Evolutionary conservation across 106 monocot species (phyloP), one percentile per base, ranked within the genome.

Genomic region (Apostasia shenzhenica): DNA sequence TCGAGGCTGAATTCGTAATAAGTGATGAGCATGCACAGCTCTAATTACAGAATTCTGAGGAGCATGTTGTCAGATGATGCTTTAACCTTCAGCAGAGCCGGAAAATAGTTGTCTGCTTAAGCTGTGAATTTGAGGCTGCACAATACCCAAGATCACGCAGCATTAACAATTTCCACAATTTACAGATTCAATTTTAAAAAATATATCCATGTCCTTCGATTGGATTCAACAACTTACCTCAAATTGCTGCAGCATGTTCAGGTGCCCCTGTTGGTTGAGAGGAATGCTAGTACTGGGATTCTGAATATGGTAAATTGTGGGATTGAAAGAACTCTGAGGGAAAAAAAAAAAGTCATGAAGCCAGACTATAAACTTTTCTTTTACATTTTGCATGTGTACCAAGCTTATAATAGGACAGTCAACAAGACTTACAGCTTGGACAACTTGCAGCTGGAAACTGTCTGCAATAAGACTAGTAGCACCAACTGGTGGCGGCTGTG

Each of bases 81-180:
- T 37, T 48, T 65, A 65, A 65, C 65, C 65, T 49, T 65, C 65
- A 13, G 64, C 47, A 64, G 65, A 65, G 65, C 65, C 64, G 45
- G 47, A 64, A 48, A 64, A 64, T 14, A 64, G 47, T 64, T 64
- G 64, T 14, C 64, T 64, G 14, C 64, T 64, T 64, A 64, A 64
- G 64, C 64, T 64, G 64, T 64, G 64, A 1, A 64, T 48, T 37
- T 65, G 65, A 48, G 65, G 65, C 65, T 65, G 65, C 65, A 49
- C 8, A 47, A 65, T 1, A 3, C 37, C 4, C 1, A 47, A 48
- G 37, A 2, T 65, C 48, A 48, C 37, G 47, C 8, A 47, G 14
- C 48, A 65, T 48, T 65, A 13, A 46, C 26, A 14, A 46, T 63
- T 2, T 9, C 48, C 8, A 56, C 1, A n/a, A 56, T 11, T 56